Evolutionary conservation across 352 stramenopile genomes (phyloP).

Genomic region (Phytophthora sansomeana): DNA sequence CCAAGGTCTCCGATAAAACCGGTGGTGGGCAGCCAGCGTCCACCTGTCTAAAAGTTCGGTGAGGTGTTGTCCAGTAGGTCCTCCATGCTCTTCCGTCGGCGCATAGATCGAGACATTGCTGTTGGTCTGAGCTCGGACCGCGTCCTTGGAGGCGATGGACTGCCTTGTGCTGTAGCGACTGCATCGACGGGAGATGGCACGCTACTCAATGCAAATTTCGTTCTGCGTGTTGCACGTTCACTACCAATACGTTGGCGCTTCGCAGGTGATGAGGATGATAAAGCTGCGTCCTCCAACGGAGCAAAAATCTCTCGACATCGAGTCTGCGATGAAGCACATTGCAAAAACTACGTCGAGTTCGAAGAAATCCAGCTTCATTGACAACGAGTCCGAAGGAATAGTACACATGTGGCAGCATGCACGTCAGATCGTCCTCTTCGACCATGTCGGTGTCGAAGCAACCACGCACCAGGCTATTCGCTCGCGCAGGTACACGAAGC

Average conservation of each 20-base stretch:
- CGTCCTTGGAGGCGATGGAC: conserved; percentile 12
- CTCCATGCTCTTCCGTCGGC: conserved; percentile 66
- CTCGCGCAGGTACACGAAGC: conserved; percentile 54
- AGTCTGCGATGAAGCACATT: conserved; percentile 63
- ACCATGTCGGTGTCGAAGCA: conserved; percentile 51
- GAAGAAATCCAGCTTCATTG: conserved; percentile 51
- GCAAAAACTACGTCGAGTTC: conserved; percentile 57
- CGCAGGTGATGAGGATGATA: conserved; percentile 13
- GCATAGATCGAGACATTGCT: conserved; percentile 46
- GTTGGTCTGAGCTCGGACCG: conserved; percentile 1
- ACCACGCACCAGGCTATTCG: conserved; percentile 56
- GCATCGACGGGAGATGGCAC: conserved; percentile 11
- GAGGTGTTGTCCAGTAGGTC: conserved; percentile 30
- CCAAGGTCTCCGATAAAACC: conserved; percentile 5
- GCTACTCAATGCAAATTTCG: conserved; percentile 25
- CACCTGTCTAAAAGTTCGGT: not conserved
- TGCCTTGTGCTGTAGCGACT: conserved; percentile 1
- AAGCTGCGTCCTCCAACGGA: conserved; percentile 11
- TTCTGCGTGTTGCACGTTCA: not conserved
- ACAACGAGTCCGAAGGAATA: conserved; percentile 64
- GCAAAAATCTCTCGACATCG: conserved; percentile 56
- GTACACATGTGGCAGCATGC: conserved; percentile 63
- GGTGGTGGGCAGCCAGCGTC: not conserved
- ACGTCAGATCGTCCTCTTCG: conserved; percentile 40
- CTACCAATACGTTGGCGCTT: conserved; percentile 8